phyloP scores from a whole-genome alignment of 2,329 filamentous ascomycete species.

The Fusarium beomiforme region DNA sequence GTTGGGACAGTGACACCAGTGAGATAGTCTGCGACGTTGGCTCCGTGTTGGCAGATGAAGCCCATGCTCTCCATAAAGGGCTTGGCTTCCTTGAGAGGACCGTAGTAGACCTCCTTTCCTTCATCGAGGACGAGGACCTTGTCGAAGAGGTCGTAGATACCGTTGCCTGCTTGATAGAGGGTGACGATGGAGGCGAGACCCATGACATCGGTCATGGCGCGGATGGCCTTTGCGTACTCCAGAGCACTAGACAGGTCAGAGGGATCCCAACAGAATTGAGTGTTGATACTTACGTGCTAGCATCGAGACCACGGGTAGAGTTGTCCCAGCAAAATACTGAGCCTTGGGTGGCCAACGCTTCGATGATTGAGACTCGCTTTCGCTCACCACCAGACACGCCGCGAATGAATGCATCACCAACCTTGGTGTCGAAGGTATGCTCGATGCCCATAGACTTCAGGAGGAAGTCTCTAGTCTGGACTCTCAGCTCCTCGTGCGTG shows the following conservation, averaged over 20 bases:
- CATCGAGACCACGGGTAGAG: conserved; percentile 72
- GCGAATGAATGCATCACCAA: conserved; percentile 73
- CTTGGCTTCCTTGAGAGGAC: conserved; percentile 64
- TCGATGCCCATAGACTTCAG: conserved; percentile 66
- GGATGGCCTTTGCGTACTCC: conserved; percentile 68
- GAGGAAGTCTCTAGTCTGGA: conserved; percentile 62
- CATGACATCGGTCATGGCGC: conserved; percentile 70
- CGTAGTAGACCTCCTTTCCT: conserved; percentile 73
- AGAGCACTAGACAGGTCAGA: conserved; percentile 56
- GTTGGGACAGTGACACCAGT: conserved; percentile 74
- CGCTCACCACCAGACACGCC: conserved; percentile 75
- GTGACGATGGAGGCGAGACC: conserved; percentile 70
- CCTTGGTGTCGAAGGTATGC: conserved; percentile 71
- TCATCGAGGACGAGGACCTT: conserved; percentile 75
- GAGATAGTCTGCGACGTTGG: conserved; percentile 73
- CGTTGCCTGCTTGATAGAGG: conserved; percentile 76
- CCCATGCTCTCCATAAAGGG: conserved; percentile 73
- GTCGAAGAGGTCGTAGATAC: conserved; percentile 75
- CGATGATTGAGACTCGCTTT: conserved; percentile 75
- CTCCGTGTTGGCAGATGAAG: conserved; percentile 69
- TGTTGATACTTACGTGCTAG: conserved; percentile 59
- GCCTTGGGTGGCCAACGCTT: conserved; percentile 66
- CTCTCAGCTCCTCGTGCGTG: conserved; percentile 56
- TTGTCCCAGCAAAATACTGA: conserved; percentile 76
- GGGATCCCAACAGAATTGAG: too few species aligned